Evolutionary conservation across 352 stramenopile species (phyloP).

Genomic region (Globisporangium nagaii): DNA sequence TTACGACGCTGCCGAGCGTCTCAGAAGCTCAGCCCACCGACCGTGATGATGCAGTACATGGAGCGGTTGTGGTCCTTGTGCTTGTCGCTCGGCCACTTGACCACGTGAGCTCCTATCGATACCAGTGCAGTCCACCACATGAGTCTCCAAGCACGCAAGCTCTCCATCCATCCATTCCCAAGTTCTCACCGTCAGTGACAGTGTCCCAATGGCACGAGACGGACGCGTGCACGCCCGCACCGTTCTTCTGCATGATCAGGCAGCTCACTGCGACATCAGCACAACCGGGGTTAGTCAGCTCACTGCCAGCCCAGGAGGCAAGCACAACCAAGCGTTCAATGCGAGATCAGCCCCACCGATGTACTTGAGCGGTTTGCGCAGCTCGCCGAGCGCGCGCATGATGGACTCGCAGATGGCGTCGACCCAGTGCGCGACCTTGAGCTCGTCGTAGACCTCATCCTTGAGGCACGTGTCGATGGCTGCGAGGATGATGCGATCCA

Average conservation of each 20-base stretch:
- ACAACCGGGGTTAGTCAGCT: constrained; percentile 6
- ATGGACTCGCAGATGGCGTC: constrained; percentile 88
- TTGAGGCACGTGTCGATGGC: constrained; percentile 82
- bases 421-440: constrained; percentile 84
- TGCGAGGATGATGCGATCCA: constrained; percentile 84
- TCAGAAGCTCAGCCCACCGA: constrained; percentile 83
- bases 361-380: constrained; percentile 93
- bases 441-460: constrained; percentile 85
- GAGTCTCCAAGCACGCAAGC: neutral
- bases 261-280: constrained; percentile 59
- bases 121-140: neutral
- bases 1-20: too few relatives aligned
- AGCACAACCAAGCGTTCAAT: too few relatives aligned
- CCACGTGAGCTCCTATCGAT: constrained; percentile 55
- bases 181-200: constrained; percentile 70
- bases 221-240: constrained; percentile 83
- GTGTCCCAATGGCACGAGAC: constrained; percentile 91
- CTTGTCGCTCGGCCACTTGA: constrained; percentile 89
- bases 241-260: constrained; percentile 93
- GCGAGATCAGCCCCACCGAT: constrained; percentile 31
- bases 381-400: constrained; percentile 80
- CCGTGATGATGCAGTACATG: constrained; percentile 87
- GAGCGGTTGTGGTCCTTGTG: constrained; percentile 87
- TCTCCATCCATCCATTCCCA: neutral
- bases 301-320: too few relatives aligned